Percentiles rank a stretch among this genome's conserved stretches.
phyloP scores from a whole-genome alignment of 805 yeast genomes.

The Ogataea methanolica region DNA sequence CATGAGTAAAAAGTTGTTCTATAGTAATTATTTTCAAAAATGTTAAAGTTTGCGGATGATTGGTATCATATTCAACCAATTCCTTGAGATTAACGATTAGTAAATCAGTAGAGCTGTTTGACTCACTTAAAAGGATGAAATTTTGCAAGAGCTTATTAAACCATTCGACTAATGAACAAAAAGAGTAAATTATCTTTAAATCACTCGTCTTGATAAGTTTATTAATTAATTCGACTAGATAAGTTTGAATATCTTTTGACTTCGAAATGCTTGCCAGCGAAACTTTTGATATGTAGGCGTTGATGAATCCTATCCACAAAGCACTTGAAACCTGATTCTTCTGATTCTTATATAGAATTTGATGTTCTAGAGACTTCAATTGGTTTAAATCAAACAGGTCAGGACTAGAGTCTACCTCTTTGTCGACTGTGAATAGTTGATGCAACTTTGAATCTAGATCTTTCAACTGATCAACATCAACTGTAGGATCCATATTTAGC shows the following conservation, averaged over 20 bases:
- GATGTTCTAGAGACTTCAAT: constrained; percentile 7
- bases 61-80: background rate
- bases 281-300: constrained; percentile 3
- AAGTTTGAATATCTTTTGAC: background rate
- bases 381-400: constrained; percentile 2
- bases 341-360: constrained; percentile 1
- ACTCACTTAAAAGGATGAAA: background rate
- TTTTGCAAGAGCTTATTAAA: constrained; percentile 8
- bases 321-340: constrained; percentile 3
- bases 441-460: too few species aligned
- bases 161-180: background rate
- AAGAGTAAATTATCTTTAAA: constrained; percentile 4
- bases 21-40: constrained; percentile 6
- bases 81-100: constrained; percentile 1
- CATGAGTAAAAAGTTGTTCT: constrained; percentile 1
- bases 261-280: background rate
- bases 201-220: constrained; percentile 5
- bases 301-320: constrained; percentile 10
- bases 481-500: too few species aligned
- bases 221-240: constrained; percentile 6
- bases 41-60: constrained; percentile 3
- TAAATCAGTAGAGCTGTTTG: constrained; percentile 3
- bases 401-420: background rate
- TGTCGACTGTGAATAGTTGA: too few species aligned
- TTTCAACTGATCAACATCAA: too few species aligned